phyloP scores from a whole-genome alignment of 78 protist species.

The Dictyostelium purpureum region DNA sequence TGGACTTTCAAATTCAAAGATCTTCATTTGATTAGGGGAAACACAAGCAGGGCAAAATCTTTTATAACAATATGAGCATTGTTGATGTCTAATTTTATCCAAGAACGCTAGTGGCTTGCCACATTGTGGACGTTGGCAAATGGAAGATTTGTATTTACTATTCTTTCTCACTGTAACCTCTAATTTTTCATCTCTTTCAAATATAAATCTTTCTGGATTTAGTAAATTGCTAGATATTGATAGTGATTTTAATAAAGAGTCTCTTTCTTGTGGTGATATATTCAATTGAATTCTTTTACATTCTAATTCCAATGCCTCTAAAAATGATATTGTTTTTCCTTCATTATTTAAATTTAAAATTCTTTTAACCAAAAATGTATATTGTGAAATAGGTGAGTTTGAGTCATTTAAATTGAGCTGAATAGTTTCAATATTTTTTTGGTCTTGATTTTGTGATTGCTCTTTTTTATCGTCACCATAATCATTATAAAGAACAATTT shows the following conservation, averaged over 20 bases:
- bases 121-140: conserved; percentile 69
- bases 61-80: conserved; percentile 67
- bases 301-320: conserved; percentile 63
- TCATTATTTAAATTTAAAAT: no score
- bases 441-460: not conserved
- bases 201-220: conserved; percentile 54
- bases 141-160: conserved; percentile 18
- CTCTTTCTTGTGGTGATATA: conserved; percentile 36
- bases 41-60: conserved; percentile 61
- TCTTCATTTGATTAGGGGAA: not conserved
- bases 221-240: not conserved
- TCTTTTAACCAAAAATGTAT: no score
- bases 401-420: not conserved
- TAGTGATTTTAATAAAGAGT: not conserved
- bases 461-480: no score
- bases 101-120: conserved; percentile 39
- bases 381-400: not conserved
- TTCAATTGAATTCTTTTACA: conserved; percentile 10
- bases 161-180: conserved; percentile 39
- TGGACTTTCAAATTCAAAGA: conserved; percentile 25
- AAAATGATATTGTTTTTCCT: not conserved
- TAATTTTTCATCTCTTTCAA: conserved; percentile 68
- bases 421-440: conserved; percentile 3
- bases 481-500: no score
- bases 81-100: conserved; percentile 54